Evolutionary conservation across 2,329 filamentous ascomycete genomes (phyloP).

Genomic region (Colletotrichum zoysiae): DNA sequence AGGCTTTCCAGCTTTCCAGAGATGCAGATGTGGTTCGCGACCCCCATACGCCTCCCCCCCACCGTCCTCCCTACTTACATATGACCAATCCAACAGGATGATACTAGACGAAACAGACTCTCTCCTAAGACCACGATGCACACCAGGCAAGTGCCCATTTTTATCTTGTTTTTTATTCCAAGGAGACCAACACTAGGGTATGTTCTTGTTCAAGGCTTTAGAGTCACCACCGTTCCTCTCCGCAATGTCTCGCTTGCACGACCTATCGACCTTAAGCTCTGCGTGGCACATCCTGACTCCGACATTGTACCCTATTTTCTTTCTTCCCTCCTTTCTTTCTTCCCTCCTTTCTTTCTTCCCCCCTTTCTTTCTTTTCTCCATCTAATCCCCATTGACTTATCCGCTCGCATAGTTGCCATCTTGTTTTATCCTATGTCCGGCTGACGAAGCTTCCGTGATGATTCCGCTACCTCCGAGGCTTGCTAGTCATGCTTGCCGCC

Average conservation of each 20-base stretch:
- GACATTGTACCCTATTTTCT: background rate
- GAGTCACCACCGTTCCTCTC: background rate
- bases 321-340: no score
- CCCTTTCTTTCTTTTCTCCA: background rate
- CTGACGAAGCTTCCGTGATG: constrained; percentile 13
- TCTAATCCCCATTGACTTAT: constrained; percentile 22
- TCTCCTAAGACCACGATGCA: constrained; percentile 39
- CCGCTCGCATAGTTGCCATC: constrained; percentile 16
- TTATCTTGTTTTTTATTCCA: background rate
- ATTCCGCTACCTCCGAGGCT: constrained; percentile 1
- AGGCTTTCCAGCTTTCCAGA: background rate
- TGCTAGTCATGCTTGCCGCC: background rate
- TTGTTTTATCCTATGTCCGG: constrained; percentile 13
- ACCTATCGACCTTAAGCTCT: constrained; percentile 1
- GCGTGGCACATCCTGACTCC: constrained; percentile 22
- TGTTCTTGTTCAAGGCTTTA: background rate
- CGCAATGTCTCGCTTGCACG: constrained; percentile 23
- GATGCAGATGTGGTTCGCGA: constrained; percentile 13
- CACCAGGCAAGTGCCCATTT: constrained; percentile 18
- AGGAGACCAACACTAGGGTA: constrained; percentile 2
- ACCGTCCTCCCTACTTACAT: constrained; percentile 13
- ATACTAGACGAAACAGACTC: constrained; percentile 27
- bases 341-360: background rate
- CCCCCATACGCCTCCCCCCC: constrained; percentile 14
- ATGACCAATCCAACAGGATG: constrained; percentile 25